These are phyloP conservation scores for Aquilaria yunnanensis DNA, from an alignment of 345 rosid species.

Conservation along the genomic window DNA sequence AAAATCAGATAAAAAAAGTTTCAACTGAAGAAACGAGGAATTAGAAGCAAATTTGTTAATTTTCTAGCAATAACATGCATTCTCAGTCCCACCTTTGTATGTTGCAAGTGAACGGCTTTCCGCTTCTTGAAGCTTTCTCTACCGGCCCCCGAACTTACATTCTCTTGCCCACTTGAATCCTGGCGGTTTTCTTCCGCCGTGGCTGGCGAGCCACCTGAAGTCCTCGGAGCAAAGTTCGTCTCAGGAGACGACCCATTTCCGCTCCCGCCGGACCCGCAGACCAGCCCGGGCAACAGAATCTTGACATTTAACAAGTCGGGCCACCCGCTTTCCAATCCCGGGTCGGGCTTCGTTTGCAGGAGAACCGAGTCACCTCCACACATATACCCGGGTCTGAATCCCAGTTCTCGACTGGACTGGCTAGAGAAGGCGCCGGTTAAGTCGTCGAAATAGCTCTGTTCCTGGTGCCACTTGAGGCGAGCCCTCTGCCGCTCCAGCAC, in stretches of 20 bases:
- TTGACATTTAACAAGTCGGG: constrained; percentile 15
- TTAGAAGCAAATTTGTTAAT: not conserved
- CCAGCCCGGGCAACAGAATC: constrained; percentile 16
- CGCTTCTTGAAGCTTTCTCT: constrained; percentile 63
- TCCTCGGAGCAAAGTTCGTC: constrained; percentile 26
- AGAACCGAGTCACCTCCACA: constrained; percentile 18
- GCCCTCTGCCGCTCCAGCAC: constrained; percentile 62
- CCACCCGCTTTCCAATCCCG: constrained; percentile 36
- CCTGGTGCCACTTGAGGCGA: constrained; percentile 34
- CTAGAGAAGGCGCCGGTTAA: constrained; percentile 25
- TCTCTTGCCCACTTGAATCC: constrained; percentile 24
- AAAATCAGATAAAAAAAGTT: not conserved
- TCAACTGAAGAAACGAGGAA: not conserved
- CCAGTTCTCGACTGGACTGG: constrained; percentile 15
- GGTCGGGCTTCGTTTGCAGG: constrained; percentile 36
- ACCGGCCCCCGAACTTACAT: constrained; percentile 19
- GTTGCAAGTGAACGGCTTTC: constrained; percentile 36
- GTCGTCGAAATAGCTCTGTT: constrained; percentile 28
- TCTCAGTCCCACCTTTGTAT: constrained; percentile 22
- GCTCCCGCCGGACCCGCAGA: constrained; percentile 26
- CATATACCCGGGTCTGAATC: constrained; percentile 27
- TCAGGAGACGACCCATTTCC: constrained; percentile 30
- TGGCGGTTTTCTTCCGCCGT: constrained; percentile 16
- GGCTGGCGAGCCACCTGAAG: constrained; percentile 38
- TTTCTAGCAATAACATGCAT: too few relatives aligned